A percentile compares a stretch with the other conserved stretches of the same genome.
These are phyloP conservation scores for Cryphonectria japonica DNA, from an alignment of 2,329 filamentous ascomycete species.

Conservation along the genomic window DNA sequence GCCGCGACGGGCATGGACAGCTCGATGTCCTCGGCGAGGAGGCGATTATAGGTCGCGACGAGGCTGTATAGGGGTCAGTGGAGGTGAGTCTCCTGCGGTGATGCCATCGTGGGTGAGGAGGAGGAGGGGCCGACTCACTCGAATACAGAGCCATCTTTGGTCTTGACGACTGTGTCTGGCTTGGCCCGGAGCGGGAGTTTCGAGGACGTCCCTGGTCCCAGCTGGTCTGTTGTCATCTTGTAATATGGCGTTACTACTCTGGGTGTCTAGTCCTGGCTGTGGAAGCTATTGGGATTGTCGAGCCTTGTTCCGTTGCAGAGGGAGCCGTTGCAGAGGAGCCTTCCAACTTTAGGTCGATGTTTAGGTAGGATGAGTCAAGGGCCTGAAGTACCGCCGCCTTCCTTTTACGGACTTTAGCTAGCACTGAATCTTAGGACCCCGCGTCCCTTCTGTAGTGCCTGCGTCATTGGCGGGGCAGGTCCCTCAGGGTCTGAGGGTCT, in stretches of 20 bases:
- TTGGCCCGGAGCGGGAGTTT: constrained; percentile 25
- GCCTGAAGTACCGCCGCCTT: background rate
- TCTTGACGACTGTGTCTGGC: constrained; percentile 23
- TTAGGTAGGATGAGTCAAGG: constrained; percentile 18
- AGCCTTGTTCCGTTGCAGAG: background rate
- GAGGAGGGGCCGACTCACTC: constrained; percentile 37
- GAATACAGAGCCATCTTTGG: constrained; percentile 36
- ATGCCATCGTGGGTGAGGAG: background rate
- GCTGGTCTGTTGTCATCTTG: constrained; percentile 25
- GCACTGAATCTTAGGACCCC: constrained; percentile 14
- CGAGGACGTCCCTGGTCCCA: constrained; percentile 16
- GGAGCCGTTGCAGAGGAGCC: background rate
- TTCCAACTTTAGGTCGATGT: background rate
- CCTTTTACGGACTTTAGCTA: constrained; percentile 16
- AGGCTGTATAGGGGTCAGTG: constrained; percentile 45
- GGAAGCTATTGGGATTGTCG: background rate
- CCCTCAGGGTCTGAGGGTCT: background rate
- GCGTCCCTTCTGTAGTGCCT: constrained; percentile 5
- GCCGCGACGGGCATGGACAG: constrained; percentile 90
- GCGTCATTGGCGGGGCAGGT: constrained; percentile 18
- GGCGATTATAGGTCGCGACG: constrained; percentile 57
- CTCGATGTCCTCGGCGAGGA: constrained; percentile 71
- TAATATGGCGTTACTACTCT: background rate
- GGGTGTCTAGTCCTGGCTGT: background rate
- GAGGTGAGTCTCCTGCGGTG: background rate